phyloP scores from a whole-genome alignment of 768 basidiomycete genomes.

The Cystobasidium tubakii region DNA sequence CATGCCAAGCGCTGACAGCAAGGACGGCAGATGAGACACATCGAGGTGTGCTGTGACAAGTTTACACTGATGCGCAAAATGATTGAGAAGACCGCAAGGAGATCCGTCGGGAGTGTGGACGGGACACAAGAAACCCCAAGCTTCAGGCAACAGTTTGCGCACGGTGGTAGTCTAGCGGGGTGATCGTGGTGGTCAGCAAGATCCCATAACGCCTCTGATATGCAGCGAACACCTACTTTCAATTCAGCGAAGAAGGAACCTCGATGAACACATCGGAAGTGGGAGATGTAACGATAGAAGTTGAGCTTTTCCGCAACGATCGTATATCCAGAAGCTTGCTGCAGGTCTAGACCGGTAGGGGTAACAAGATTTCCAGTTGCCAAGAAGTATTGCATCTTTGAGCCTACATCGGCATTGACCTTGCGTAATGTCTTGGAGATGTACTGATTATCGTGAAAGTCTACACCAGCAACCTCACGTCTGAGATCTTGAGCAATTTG shows the following conservation, averaged over 20 bases:
- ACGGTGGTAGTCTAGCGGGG: conserved; percentile 71
- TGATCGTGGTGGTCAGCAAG: background rate
- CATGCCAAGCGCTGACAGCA: conserved; percentile 87
- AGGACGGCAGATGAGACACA: conserved; percentile 64
- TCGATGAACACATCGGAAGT: conserved; percentile 96
- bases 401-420: conserved; percentile 85
- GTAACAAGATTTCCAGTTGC: conserved; percentile 95
- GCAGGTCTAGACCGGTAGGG: conserved; percentile 88
- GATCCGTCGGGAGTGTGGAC: conserved; percentile 98
- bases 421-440: conserved; percentile 66
- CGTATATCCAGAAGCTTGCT: conserved; percentile 97
- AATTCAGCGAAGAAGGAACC: conserved; percentile 98
- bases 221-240: conserved; percentile 51
- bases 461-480: conserved; percentile 65
- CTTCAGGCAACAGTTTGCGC: conserved; percentile 89
- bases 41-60: conserved; percentile 69
- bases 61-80: conserved; percentile 86
- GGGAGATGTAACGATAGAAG: conserved; percentile 95
- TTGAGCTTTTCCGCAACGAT: conserved; percentile 98
- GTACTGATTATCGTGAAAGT: conserved; percentile 82
- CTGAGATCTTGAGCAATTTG: conserved; percentile 69
- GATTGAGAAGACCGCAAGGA: conserved; percentile 95
- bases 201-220: background rate
- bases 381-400: conserved; percentile 83
- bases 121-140: conserved; percentile 98